A percentile compares a stretch with the other conserved stretches of the same genome.
phyloP scores from a whole-genome alignment of 371 early-diverging fungal species.

The Syncephalastrum monosporum region DNA sequence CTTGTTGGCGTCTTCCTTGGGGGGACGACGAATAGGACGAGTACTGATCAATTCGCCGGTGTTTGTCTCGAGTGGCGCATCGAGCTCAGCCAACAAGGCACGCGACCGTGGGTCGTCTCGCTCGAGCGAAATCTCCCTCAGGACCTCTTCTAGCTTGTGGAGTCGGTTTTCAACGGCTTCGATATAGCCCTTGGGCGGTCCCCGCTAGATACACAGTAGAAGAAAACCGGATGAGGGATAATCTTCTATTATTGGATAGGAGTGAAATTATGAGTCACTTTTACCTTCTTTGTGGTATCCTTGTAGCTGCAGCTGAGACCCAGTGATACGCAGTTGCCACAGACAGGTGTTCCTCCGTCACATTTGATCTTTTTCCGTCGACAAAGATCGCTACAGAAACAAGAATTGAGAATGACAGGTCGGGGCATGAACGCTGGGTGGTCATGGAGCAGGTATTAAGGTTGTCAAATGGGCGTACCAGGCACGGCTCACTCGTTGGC shows the following conservation, averaged over 20 bases:
- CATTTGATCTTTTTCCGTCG: conserved; percentile 68
- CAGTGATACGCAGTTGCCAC: conserved; percentile 46
- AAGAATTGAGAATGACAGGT: neutral
- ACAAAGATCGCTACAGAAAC: conserved; percentile 50
- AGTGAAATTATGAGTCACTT: neutral
- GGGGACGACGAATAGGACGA: conserved; percentile 35
- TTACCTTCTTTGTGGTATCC: conserved; percentile 49
- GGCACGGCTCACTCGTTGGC: conserved; percentile 51
- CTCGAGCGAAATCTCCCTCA: conserved; percentile 51
- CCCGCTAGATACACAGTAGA: conserved; percentile 31
- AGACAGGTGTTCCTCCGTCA: conserved; percentile 56
- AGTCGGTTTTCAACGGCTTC: conserved; percentile 71
- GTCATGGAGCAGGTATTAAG: neutral
- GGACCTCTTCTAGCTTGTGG: conserved; percentile 57
- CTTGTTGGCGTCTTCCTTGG: conserved; percentile 28
- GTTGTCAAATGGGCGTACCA: conserved; percentile 28
- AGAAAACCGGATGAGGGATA: neutral
- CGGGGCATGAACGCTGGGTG: neutral
- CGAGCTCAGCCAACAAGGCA: conserved; percentile 55
- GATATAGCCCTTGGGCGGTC: conserved; percentile 74
- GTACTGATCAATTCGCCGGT: conserved; percentile 45
- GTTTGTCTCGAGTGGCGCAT: conserved; percentile 48
- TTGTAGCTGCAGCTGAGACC: conserved; percentile 42
- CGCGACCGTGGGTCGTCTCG: conserved; percentile 54
- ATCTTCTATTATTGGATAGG: neutral